Conservation (phyloP, 2,329 filamentous ascomycete species). For the Sarocladium brachiariae region DNA sequence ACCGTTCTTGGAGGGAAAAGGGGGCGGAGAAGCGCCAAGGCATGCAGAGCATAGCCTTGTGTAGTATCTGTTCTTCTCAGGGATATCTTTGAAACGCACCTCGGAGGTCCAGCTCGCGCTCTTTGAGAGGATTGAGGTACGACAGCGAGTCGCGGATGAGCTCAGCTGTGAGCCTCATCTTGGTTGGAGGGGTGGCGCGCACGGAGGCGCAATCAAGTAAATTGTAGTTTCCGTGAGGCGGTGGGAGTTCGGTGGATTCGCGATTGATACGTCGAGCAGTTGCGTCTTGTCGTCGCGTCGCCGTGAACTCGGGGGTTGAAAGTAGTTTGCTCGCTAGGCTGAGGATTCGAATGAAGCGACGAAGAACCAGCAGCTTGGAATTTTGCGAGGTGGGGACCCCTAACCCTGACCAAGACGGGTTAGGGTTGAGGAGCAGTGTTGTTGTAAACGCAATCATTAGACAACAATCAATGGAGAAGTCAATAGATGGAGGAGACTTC, state of each 20-base stretch:
- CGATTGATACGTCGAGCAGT: neutral
- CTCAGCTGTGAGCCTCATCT: conserved; percentile 92
- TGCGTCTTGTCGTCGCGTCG: too few species aligned
- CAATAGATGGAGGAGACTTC: too few species aligned
- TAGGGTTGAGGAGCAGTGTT: neutral
- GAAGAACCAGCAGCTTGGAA: neutral
- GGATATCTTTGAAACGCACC: conserved; percentile 62
- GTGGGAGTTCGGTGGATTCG: neutral
- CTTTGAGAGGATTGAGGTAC: conserved; percentile 97
- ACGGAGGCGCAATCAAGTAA: neutral
- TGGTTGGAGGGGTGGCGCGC: conserved; percentile 19
- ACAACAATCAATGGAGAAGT: too few species aligned
- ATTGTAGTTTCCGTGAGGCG: neutral
- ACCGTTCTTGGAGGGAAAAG: conserved; percentile 14
- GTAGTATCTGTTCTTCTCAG: conserved; percentile 95
- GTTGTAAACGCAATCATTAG: neutral
- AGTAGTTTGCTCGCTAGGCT: neutral
- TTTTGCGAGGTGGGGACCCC: neutral
- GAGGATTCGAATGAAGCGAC: neutral
- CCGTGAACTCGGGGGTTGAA: neutral
- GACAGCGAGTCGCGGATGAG: conserved; percentile 91
- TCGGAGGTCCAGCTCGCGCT: conserved; percentile 98
- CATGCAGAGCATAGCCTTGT: conserved; percentile 41
- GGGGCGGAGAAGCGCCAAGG: conserved; percentile 14
- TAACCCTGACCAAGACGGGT: neutral